phyloP scores from a whole-genome alignment of 179 eudicot species.

The Nepenthes alata region DNA sequence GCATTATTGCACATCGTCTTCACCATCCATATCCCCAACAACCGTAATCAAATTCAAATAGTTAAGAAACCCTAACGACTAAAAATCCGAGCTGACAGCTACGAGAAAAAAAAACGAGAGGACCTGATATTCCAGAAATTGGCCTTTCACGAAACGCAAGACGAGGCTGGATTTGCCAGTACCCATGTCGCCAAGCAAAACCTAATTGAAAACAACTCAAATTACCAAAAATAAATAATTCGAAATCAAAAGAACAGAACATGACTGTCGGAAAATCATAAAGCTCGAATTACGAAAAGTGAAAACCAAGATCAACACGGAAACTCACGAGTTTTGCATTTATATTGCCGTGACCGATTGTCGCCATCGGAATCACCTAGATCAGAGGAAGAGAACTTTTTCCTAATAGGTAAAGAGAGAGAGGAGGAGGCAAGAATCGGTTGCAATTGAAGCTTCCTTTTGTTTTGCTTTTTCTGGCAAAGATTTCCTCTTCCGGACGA shows the following conservation, averaged over 20 bases:
- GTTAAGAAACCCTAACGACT: neutral
- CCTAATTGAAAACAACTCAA: conserved; percentile 22
- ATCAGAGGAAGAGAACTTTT: too few relatives aligned
- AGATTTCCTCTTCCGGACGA: too few relatives aligned
- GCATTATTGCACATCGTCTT: neutral
- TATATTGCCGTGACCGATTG: conserved; percentile 63
- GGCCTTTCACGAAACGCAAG: conserved; percentile 87
- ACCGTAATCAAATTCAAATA: neutral
- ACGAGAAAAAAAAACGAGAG: neutral
- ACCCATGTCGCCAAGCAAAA: conserved; percentile 91
- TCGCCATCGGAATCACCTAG: conserved; percentile 40
- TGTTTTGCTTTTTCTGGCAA: too few relatives aligned
- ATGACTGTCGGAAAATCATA: neutral
- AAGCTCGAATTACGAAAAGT: neutral
- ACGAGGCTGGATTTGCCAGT: conserved; percentile 92
- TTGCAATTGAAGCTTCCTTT: too few relatives aligned
- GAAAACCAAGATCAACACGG: neutral
- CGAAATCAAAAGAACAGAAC: neutral
- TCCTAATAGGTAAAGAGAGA: too few relatives aligned
- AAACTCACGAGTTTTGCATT: conserved; percentile 60
- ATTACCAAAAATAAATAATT: neutral
- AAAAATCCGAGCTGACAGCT: neutral
- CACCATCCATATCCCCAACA: neutral
- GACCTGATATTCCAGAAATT: conserved; percentile 89
- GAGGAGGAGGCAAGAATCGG: too few relatives aligned